Percentiles rank a stretch among this genome's conserved stretches.
Conservation (phyloP, 805 yeast genomes). For the Ogataea kodamae region DNA sequence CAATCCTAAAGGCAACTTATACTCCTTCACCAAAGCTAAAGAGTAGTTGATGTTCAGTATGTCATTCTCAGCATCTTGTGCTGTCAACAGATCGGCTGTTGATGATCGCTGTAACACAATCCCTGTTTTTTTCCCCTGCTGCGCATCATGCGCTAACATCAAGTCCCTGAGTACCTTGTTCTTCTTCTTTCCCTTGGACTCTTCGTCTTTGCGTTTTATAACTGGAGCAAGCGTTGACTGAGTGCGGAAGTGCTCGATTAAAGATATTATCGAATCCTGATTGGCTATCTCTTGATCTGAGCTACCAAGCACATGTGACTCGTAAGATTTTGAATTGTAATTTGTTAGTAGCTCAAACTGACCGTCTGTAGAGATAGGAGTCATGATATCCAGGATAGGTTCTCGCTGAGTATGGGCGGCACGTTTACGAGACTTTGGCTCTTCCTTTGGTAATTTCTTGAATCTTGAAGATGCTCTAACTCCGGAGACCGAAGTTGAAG, state of each 20-base stretch:
- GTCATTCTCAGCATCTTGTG: conserved; percentile 6
- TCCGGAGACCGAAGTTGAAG: conserved; percentile 13
- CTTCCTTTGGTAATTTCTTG: conserved; percentile 8
- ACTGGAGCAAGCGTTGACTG: conserved; percentile 9
- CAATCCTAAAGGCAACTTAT: conserved; percentile 29
- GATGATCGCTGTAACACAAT: conserved; percentile 5
- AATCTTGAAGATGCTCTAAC: conserved; percentile 11
- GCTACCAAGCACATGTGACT: conserved; percentile 23
- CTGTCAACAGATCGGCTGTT: conserved; percentile 8
- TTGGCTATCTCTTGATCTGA: conserved; percentile 18
- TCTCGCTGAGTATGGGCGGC: background rate
- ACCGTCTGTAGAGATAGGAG: conserved; percentile 30
- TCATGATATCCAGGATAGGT: conserved; percentile 28
- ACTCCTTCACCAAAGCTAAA: conserved; percentile 24
- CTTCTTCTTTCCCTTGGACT: conserved; percentile 7
- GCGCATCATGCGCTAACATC: conserved; percentile 8
- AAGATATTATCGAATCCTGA: conserved; percentile 20
- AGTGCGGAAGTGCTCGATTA: conserved; percentile 16
- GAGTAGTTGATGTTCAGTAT: conserved; percentile 19
- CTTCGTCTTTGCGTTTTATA: conserved; percentile 11
- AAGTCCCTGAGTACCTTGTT: conserved; percentile 13
- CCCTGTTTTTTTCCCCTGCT: conserved; percentile 5
- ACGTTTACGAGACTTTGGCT: conserved; percentile 4
- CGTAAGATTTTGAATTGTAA: conserved; percentile 26
- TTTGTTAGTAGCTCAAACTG: conserved; percentile 34